A percentile compares a stretch with the other conserved stretches of the same genome.
phyloP scores from a whole-genome alignment of 176 grass and related monocot species.

The Chloris gayana region DNA sequence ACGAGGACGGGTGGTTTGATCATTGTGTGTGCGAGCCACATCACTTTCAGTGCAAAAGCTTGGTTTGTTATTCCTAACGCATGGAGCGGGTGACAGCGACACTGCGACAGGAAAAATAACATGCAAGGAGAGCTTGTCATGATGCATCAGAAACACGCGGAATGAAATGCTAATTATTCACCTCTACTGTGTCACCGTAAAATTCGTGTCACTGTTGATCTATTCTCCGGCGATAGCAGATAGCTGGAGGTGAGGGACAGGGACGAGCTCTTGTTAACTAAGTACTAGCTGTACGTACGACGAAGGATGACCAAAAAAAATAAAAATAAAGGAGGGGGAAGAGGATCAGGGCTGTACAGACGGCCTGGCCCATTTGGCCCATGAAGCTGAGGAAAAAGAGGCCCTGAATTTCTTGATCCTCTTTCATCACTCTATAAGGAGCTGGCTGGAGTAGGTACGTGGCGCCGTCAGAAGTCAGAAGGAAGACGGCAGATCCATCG shows the following conservation, averaged over 20 bases:
- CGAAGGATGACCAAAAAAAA: too few relatives aligned
- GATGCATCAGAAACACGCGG: background rate
- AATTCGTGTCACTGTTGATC: background rate
- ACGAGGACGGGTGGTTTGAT: background rate
- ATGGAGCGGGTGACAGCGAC: conserved; percentile 23
- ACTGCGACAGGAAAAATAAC: conserved; percentile 5
- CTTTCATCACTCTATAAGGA: background rate
- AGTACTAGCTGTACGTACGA: too few relatives aligned
- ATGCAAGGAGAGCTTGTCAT: background rate
- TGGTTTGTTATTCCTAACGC: conserved; percentile 24
- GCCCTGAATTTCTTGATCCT: background rate
- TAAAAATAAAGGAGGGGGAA: background rate
- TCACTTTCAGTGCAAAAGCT: conserved; percentile 54
- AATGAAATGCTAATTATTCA: background rate
- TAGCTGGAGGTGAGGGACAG: too few relatives aligned
- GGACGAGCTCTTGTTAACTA: too few relatives aligned
- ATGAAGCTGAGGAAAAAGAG: background rate
- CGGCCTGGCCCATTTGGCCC: background rate
- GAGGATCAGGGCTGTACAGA: background rate
- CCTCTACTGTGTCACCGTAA: background rate
- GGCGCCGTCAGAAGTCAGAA: background rate
- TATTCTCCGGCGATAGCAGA: background rate
- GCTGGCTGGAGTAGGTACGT: background rate
- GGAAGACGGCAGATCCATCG: background rate
- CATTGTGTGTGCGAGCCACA: conserved; percentile 34